Base-by-base conservation (phyloP, 169 alveolate genomes). In the Plasmodium gonderi region DNA sequence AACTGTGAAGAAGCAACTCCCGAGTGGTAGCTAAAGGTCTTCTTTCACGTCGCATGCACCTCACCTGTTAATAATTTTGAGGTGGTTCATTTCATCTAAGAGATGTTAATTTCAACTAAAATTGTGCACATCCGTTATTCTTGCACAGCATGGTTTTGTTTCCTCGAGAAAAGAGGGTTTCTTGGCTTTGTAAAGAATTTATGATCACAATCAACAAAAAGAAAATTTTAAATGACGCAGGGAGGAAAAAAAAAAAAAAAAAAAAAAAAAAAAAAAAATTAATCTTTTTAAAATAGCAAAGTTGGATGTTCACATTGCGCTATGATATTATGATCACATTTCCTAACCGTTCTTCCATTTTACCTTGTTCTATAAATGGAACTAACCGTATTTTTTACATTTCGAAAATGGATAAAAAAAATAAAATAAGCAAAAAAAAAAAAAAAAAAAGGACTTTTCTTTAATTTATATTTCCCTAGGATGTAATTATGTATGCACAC, bases 11-110 rank as follows among this genome's bases (percentile, higher is more conserved):
- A 31, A 2, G 47, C 23, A 68, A 68, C 49, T 8, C 45, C 42
- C n/a, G n/a, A n/a, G n/a, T n/a, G n/a, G n/a, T n/a, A n/a, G n/a
- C n/a, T n/a, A n/a, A n/a, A 5, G 12, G 11, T 77, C 20, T 26
- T 45, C 12, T 26, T 67, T 38, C 75, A 0, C 47, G 20, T 51
- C 51, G 11, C 38, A 36, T 80, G 76, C 51, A 68, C 49, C 36
- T 47, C 42, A 83, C 92, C 87, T 85, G 87, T 29, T 85, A 74
- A 85, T 51, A 47, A 51, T 64, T 72, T 51, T 74, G 38, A 85
- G 47, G 67, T 54, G 33, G 2, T 75, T 85, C 92, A 85, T 85
- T 51, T 74, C 83, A 2, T n/a, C 65, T 6, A 38, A 44, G 0
- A 65, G 40, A 64, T 49, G 64, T 51, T 14, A 54, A 26, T 31